A percentile compares a stretch with the other conserved stretches of the same genome.
These are phyloP conservation scores for Lithospermum erythrorhizon DNA, from an alignment of 257 asterid species.

Conservation along the genomic window DNA sequence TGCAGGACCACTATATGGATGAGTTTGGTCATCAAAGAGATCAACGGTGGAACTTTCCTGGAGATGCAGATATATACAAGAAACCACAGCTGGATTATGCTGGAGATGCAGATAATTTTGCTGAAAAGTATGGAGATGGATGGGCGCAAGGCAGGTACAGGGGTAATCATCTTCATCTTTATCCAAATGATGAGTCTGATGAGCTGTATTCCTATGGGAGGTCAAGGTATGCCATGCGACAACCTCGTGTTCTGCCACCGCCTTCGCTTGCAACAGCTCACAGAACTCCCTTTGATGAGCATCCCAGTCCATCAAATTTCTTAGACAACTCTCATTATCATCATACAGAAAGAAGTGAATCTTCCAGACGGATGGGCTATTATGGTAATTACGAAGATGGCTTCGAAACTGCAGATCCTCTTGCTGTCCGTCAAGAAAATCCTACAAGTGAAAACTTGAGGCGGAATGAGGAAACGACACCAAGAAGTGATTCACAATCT, in stretches of 20 bases:
- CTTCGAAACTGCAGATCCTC: conserved; percentile 32
- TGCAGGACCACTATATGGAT: conserved; percentile 45
- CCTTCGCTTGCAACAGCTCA: conserved; percentile 57
- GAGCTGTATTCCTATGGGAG: conserved; percentile 64
- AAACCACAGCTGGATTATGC: conserved; percentile 46
- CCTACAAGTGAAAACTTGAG: conserved; percentile 34
- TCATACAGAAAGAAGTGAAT: conserved; percentile 33
- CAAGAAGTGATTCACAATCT: conserved; percentile 87
- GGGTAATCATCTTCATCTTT: conserved; percentile 36
- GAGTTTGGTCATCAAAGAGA: conserved; percentile 62
- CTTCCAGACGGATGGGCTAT: conserved; percentile 33
- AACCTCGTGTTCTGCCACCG: conserved; percentile 94
- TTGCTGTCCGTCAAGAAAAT: conserved; percentile 34
- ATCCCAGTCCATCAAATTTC: conserved; percentile 36
- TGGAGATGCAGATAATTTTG: conserved; percentile 39
- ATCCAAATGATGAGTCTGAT: conserved; percentile 47
- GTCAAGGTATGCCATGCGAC: conserved; percentile 78
- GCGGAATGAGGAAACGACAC: conserved; percentile 21
- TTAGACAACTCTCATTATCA: conserved; percentile 29
- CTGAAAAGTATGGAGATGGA: conserved; percentile 54
- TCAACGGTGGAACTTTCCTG: conserved; percentile 54
- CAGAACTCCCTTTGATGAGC: conserved; percentile 38
- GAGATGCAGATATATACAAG: conserved; percentile 46
- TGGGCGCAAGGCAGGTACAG: conserved; percentile 53
- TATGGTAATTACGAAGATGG: conserved; percentile 42